Evolutionary conservation across 495 filamentous ascomycete species (phyloP).

Genomic region (Pyrenula aspistea): DNA sequence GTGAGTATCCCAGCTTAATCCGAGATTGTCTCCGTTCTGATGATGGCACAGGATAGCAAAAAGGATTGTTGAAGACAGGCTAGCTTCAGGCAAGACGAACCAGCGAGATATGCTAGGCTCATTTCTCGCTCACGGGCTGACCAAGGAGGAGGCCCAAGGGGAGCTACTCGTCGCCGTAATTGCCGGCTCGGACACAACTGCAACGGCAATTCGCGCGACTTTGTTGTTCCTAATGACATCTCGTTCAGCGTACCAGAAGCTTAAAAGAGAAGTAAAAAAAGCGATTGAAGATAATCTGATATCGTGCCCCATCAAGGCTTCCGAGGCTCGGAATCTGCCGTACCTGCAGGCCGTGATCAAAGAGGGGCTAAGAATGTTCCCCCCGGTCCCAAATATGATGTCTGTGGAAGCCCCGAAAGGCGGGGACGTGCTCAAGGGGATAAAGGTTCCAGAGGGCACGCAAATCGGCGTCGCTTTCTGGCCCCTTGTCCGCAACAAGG

Average conservation of each 20-base stretch:
- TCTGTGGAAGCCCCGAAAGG: constrained; percentile 8
- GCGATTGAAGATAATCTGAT: constrained; percentile 8
- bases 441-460: constrained; percentile 9
- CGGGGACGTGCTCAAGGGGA: constrained; percentile 7
- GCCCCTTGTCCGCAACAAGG: constrained; percentile 44
- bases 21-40: constrained; percentile 34
- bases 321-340: no score
- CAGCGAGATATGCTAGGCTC: not conserved
- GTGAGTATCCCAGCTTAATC: constrained; percentile 10
- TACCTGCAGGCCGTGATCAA: constrained; percentile 28
- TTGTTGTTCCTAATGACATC: not conserved
- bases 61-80: not conserved
- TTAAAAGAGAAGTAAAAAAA: constrained; percentile 38
- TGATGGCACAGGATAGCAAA: constrained; percentile 18
- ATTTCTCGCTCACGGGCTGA: not conserved
- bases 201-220: not conserved
- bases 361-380: constrained; percentile 15
- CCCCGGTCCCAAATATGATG: constrained; percentile 8
- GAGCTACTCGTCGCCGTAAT: not conserved
- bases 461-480: constrained; percentile 16
- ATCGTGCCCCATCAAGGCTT: constrained; percentile 10
- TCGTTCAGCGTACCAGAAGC: constrained; percentile 27
- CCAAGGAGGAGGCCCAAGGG: not conserved
- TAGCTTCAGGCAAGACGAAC: not conserved
- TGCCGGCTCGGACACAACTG: not conserved